Conservation (phyloP, 2,329 filamentous ascomycete species). For the Colletotrichum spinosum region DNA sequence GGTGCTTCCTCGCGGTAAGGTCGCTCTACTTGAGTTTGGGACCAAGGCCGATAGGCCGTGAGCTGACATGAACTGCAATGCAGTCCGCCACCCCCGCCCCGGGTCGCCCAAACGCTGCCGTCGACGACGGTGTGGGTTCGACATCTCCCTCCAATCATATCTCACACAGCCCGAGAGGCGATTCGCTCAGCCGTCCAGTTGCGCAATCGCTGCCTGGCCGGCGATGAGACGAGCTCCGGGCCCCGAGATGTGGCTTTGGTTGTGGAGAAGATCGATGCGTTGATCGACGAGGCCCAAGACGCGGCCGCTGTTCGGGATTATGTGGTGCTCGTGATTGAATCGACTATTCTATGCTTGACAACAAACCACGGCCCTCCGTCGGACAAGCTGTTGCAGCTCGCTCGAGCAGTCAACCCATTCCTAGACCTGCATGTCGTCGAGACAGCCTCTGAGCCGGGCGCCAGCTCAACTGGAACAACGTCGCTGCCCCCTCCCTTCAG, state of each 20-base stretch:
- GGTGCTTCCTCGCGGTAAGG: slow-evolving; percentile 29
- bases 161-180: slow-evolving; percentile 19
- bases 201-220: slow-evolving; percentile 29
- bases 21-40: background rate
- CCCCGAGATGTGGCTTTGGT: slow-evolving; percentile 2
- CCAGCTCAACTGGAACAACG: background rate
- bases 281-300: slow-evolving; percentile 19
- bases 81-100: slow-evolving; percentile 29
- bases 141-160: slow-evolving; percentile 38
- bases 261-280: background rate
- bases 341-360: slow-evolving; percentile 17
- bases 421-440: slow-evolving; percentile 16
- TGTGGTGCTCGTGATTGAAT: slow-evolving; percentile 26
- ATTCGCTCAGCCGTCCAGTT: slow-evolving; percentile 26
- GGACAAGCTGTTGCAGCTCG: slow-evolving; percentile 23
- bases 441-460: background rate
- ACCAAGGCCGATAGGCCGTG: background rate
- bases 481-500: slow-evolving; percentile 26
- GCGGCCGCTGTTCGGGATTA: slow-evolving; percentile 36
- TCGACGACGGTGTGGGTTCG: slow-evolving; percentile 32
- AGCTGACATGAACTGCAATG: background rate
- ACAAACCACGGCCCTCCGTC: slow-evolving; percentile 15
- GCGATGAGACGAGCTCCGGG: background rate
- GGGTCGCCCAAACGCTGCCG: slow-evolving; percentile 28
- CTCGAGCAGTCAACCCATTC: slow-evolving; percentile 35